Conservation (phyloP, 345 rosid genomes). For the Psidium guajava region DNA sequence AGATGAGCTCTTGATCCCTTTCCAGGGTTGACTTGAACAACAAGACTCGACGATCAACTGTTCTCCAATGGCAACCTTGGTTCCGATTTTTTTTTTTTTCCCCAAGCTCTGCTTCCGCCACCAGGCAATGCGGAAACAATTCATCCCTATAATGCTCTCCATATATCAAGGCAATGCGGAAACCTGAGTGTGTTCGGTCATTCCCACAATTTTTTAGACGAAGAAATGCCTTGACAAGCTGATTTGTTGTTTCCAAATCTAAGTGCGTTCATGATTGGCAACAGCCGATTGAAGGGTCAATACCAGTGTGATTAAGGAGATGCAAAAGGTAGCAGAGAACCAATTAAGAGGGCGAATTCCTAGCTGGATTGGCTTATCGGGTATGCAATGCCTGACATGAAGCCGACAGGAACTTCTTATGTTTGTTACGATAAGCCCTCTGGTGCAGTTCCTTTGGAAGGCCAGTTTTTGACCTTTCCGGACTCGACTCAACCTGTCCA, state of each 20-base stretch:
- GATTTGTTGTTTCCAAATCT: slow-evolving; percentile 3
- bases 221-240: slow-evolving; percentile 2
- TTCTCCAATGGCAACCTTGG: slow-evolving; percentile 15
- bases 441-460: slow-evolving; percentile 6
- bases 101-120: slow-evolving; percentile 8
- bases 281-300: not conserved
- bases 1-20: slow-evolving; percentile 19
- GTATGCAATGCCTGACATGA: not conserved
- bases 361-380: not conserved
- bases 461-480: slow-evolving; percentile 18
- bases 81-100: slow-evolving; percentile 6
- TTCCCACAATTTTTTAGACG: not conserved
- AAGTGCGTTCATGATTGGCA: not conserved
- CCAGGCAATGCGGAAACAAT: not conserved
- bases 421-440: slow-evolving; percentile 18
- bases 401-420: not conserved
- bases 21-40: slow-evolving; percentile 1
- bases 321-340: slow-evolving; percentile 5
- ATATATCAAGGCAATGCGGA: slow-evolving; percentile 8
- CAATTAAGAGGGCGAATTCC: slow-evolving; percentile 6
- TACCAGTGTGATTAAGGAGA: slow-evolving; percentile 8
- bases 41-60: slow-evolving; percentile 16
- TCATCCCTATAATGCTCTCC: slow-evolving; percentile 7
- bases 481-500: too few relatives aligned
- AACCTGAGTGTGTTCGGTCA: slow-evolving; percentile 6